These are phyloP conservation scores for Fraxinus dipetala DNA, from an alignment of 305 asterid species.

Conservation along the genomic window DNA sequence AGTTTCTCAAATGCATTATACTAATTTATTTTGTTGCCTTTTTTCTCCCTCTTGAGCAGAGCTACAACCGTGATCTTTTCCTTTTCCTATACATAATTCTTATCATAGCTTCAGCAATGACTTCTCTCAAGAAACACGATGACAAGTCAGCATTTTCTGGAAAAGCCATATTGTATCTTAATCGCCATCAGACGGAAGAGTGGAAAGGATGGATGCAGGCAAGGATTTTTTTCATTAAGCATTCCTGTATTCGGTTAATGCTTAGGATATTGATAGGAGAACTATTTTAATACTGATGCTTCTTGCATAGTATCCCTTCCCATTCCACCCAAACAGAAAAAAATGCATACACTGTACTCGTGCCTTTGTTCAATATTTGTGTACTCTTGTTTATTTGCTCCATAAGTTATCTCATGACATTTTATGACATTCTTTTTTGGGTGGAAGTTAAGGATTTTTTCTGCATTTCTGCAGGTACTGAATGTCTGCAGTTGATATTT, in stretches of 20 bases:
- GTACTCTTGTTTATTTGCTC: neutral
- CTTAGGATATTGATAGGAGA: neutral
- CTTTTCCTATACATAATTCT: slow-evolving; percentile 76
- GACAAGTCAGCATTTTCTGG: slow-evolving; percentile 88
- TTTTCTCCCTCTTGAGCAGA: slow-evolving; percentile 56
- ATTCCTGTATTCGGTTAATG: neutral
- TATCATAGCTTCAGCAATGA: slow-evolving; percentile 76
- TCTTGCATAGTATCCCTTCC: neutral
- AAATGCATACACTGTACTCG: neutral
- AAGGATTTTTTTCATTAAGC: slow-evolving; percentile 29
- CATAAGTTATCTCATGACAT: slow-evolving; percentile 16
- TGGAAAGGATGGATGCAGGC: slow-evolving; percentile 99
- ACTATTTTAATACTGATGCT: neutral
- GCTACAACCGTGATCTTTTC: slow-evolving; percentile 91
- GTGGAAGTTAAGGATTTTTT: slow-evolving; percentile 1
- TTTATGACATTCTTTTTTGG: slow-evolving; percentile 11
- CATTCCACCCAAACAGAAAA: neutral
- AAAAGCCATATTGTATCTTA: slow-evolving; percentile 77
- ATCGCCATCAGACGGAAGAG: slow-evolving; percentile 97
- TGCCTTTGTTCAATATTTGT: neutral
- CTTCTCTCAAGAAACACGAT: slow-evolving; percentile 81
- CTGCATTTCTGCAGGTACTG: neutral
- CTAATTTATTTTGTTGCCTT: slow-evolving; percentile 10
- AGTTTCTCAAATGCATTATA: neutral
- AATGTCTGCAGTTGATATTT: neutral